Percentiles rank a stretch among this genome's conserved stretches.
Evolutionary conservation across 176 grass and related monocot genomes (phyloP).

Genomic region (Stipa capillata): DNA sequence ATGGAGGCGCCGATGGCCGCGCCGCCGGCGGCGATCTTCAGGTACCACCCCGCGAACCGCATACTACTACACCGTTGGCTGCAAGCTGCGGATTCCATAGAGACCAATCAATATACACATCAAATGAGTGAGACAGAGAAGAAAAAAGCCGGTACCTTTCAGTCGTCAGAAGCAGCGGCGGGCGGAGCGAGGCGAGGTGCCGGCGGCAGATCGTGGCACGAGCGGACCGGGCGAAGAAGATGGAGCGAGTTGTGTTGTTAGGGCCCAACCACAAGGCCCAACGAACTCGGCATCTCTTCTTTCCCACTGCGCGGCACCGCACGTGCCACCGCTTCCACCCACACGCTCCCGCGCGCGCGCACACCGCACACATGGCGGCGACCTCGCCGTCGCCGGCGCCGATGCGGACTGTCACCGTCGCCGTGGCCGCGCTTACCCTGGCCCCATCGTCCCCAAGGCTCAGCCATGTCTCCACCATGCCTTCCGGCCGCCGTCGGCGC

Average conservation of each 20-base stretch:
- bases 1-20: constrained; percentile 61
- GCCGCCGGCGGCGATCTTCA: constrained; percentile 71
- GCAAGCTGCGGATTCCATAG: constrained; percentile 1
- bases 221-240: not conserved
- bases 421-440: not conserved
- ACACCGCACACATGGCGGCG: constrained; percentile 3
- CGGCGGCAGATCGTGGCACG: not conserved
- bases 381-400: constrained; percentile 29
- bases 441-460: not conserved
- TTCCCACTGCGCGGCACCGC: not conserved
- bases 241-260: not conserved
- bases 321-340: constrained; percentile 9
- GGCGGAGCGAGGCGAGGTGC: not conserved
- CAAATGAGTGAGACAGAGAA: no score
- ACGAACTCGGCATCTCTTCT: not conserved
- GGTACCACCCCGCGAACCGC: constrained; percentile 74
- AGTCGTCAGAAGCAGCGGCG: not conserved
- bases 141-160: not conserved
- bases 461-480: not conserved
- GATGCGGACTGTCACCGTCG: constrained; percentile 7
- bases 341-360: constrained; percentile 3
- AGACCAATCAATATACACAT: not conserved
- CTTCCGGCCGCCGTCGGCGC: not conserved
- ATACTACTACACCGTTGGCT: constrained; percentile 1
- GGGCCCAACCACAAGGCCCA: not conserved